Evolutionary conservation across 768 basidiomycete species (phyloP).

Genomic region (Russula compacta): DNA sequence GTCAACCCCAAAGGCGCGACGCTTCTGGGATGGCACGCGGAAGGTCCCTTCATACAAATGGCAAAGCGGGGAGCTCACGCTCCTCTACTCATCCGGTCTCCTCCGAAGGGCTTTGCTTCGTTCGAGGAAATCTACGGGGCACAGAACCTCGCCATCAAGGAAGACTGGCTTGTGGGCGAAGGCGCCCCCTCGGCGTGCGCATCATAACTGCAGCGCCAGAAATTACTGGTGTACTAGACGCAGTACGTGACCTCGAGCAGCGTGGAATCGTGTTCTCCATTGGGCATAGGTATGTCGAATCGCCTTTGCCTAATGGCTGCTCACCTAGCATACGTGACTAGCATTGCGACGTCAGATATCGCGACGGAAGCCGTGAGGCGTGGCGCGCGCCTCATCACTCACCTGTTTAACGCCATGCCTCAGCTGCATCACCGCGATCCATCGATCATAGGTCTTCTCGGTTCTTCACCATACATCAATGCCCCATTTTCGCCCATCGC

Average conservation of each 20-base stretch:
- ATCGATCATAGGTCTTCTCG: constrained; percentile 81
- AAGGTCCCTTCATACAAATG: constrained; percentile 80
- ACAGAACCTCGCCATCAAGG: constrained; percentile 49
- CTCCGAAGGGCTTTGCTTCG: constrained; percentile 51
- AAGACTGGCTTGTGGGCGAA: constrained; percentile 57
- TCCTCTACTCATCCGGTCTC: constrained; percentile 51
- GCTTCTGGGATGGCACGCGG: constrained; percentile 82
- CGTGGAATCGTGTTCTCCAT: constrained; percentile 76
- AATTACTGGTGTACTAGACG: constrained; percentile 69
- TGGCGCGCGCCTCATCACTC: constrained; percentile 82
- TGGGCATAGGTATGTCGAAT: constrained; percentile 62
- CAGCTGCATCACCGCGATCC: constrained; percentile 86
- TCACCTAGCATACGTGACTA: constrained; percentile 24
- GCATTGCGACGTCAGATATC: constrained; percentile 64
- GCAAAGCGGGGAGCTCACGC: constrained; percentile 82
- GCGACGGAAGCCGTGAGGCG: constrained; percentile 61
- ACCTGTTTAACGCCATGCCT: constrained; percentile 91
- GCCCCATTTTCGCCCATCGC: constrained; percentile 31
- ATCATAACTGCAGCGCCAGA: constrained; percentile 86
- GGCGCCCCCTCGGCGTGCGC: constrained; percentile 47
- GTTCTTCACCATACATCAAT: constrained; percentile 58
- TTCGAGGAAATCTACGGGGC: constrained; percentile 70
- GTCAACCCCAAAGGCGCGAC: constrained; percentile 56
- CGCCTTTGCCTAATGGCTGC: neutral
- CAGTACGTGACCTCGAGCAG: constrained; percentile 48